A percentile compares a stretch with the other conserved stretches of the same genome.
phyloP scores from a whole-genome alignment of 495 filamentous ascomycete genomes.

The Aspergillus bridgeri region DNA sequence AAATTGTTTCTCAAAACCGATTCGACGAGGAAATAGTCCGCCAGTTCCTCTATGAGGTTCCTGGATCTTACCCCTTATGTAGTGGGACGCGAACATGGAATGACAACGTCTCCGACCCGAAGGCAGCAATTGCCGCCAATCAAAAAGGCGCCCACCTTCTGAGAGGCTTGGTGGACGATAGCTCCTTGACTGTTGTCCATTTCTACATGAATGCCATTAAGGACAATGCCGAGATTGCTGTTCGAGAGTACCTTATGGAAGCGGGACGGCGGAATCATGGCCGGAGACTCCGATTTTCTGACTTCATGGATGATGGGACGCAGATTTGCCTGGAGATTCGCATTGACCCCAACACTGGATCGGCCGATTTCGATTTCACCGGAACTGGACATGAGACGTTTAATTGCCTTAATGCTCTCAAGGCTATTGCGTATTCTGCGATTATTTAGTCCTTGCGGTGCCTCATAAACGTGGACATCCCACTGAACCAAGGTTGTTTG shows the following conservation, averaged over 20 bases:
- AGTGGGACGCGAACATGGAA: slow-evolving; percentile 84
- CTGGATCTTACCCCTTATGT: slow-evolving; percentile 81
- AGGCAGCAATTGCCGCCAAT: slow-evolving; percentile 96
- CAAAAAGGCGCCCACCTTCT: slow-evolving; percentile 33
- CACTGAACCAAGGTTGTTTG: slow-evolving; percentile 94
- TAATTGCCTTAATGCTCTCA: slow-evolving; percentile 89
- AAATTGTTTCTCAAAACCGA: slow-evolving; percentile 82
- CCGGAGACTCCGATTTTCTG: slow-evolving; percentile 73
- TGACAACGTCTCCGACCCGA: slow-evolving; percentile 94
- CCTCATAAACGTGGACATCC: slow-evolving; percentile 90
- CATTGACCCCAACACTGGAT: slow-evolving; percentile 79
- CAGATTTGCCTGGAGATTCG: slow-evolving; percentile 81
- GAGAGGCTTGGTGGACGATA: neutral
- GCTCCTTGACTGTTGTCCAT: neutral
- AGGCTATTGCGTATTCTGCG: slow-evolving; percentile 89
- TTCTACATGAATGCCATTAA: slow-evolving; percentile 75
- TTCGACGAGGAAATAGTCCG: slow-evolving; percentile 87
- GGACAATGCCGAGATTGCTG: slow-evolving; percentile 84
- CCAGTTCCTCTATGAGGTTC: slow-evolving; percentile 77
- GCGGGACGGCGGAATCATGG: slow-evolving; percentile 75
- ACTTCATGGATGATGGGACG: slow-evolving; percentile 96
- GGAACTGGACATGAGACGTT: slow-evolving; percentile 88
- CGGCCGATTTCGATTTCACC: slow-evolving; percentile 86
- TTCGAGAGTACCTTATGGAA: slow-evolving; percentile 75
- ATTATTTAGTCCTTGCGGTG: slow-evolving; percentile 96